phyloP scores from a whole-genome alignment of 768 basidiomycete species.

The Lactarius pseudohatsudake region DNA sequence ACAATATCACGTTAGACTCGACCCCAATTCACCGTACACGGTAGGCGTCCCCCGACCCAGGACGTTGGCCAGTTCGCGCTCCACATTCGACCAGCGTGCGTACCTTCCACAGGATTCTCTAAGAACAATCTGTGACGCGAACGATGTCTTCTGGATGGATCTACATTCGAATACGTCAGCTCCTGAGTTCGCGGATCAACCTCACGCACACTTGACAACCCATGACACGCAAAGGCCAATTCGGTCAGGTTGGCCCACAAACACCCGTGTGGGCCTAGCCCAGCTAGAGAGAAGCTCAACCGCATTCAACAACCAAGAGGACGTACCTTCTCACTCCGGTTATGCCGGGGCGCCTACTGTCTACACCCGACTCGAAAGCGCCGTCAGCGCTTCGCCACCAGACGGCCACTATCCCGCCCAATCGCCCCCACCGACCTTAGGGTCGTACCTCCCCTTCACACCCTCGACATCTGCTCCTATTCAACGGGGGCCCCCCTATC shows the following conservation, averaged over 20 bases:
- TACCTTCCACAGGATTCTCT: background rate
- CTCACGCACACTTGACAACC: background rate
- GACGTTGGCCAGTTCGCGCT: background rate
- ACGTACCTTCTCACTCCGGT: background rate
- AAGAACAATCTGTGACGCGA: background rate
- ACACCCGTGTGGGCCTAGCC: background rate
- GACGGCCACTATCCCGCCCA: background rate
- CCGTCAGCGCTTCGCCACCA: background rate
- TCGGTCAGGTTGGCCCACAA: background rate
- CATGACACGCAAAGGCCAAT: background rate
- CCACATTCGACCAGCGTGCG: background rate
- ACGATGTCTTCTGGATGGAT: conserved; percentile 3
- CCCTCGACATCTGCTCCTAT: background rate
- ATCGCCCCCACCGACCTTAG: background rate
- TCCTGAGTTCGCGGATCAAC: conserved; percentile 8
- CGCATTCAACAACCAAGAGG: background rate
- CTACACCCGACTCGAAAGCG: background rate
- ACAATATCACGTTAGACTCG: background rate
- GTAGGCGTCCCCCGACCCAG: background rate
- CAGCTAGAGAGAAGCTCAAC: background rate
- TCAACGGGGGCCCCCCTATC: background rate
- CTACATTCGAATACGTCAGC: background rate
- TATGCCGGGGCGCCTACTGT: background rate
- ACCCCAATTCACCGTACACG: background rate
- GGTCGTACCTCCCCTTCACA: background rate